These are phyloP conservation scores for Arthrinium phaeospermum DNA, from an alignment of 2,329 filamentous ascomycete species.

Conservation along the genomic window DNA sequence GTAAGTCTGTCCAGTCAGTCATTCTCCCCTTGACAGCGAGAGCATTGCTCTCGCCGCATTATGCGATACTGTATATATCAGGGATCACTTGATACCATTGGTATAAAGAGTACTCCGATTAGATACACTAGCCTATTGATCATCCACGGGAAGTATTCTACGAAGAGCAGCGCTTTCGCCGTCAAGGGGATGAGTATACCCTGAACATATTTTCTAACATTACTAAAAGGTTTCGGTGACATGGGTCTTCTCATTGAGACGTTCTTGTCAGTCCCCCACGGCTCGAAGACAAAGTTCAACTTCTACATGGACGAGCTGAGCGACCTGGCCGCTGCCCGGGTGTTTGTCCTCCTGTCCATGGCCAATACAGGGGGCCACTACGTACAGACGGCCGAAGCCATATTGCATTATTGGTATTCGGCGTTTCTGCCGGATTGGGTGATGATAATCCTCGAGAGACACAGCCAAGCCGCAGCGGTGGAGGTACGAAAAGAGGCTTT, in stretches of 20 bases:
- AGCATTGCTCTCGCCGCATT: too few species aligned
- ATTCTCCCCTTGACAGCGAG: too few species aligned
- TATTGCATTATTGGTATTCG: conserved; percentile 4
- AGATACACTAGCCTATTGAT: too few species aligned
- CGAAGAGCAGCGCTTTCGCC: too few species aligned
- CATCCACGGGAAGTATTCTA: too few species aligned
- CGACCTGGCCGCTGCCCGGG: neutral
- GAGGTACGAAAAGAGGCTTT: too few species aligned
- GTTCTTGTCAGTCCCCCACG: neutral
- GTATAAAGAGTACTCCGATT: too few species aligned
- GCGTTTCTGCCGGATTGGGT: neutral
- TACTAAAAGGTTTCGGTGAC: neutral
- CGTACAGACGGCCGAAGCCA: neutral
- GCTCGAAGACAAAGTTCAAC: neutral
- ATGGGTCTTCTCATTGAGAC: neutral
- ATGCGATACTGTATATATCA: too few species aligned
- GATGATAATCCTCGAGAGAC: neutral
- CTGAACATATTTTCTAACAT: neutral
- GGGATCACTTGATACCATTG: too few species aligned
- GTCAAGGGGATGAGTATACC: too few species aligned
- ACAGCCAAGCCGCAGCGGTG: accelerated
- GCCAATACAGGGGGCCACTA: neutral
- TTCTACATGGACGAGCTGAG: neutral
- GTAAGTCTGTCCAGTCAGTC: neutral
- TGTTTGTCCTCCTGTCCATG: neutral